Percentiles rank a stretch among this genome's conserved stretches.
Conservation (phyloP, 164 flowering plant genomes). For the Nymphaea thermarum region DNA sequence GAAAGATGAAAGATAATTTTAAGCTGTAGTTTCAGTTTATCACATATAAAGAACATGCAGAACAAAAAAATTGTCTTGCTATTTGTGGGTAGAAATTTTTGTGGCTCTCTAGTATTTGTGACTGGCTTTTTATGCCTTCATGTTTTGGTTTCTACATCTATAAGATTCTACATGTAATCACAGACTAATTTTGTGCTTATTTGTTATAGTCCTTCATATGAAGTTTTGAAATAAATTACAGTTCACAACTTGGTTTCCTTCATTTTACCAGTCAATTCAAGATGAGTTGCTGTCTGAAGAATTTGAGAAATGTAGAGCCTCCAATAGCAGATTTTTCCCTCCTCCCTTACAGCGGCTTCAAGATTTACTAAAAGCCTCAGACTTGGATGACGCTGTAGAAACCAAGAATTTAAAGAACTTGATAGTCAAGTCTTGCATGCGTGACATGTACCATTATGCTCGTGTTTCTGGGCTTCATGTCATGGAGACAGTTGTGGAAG, state of each 20-base stretch:
- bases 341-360: constrained; percentile 59
- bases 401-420: constrained; percentile 14
- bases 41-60: too few relatives aligned
- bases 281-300: constrained; percentile 68
- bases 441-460: constrained; percentile 87
- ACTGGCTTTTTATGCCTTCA: too few relatives aligned
- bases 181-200: too few relatives aligned
- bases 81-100: too few relatives aligned
- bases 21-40: too few relatives aligned
- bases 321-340: constrained; percentile 36
- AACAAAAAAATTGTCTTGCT: too few relatives aligned
- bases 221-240: too few relatives aligned
- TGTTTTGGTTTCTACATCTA: too few relatives aligned
- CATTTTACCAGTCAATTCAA: constrained; percentile 51
- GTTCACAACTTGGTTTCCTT: background rate
- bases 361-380: constrained; percentile 14
- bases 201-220: too few relatives aligned
- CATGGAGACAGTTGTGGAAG: constrained; percentile 66
- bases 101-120: too few relatives aligned
- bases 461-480: constrained; percentile 79
- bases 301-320: constrained; percentile 37
- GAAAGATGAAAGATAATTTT: too few relatives aligned
- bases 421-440: constrained; percentile 44
- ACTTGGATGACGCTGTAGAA: constrained; percentile 14
- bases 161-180: too few relatives aligned